Conservation (phyloP, 2,329 filamentous ascomycete genomes). For the Arthrobotrys conoides region DNA sequence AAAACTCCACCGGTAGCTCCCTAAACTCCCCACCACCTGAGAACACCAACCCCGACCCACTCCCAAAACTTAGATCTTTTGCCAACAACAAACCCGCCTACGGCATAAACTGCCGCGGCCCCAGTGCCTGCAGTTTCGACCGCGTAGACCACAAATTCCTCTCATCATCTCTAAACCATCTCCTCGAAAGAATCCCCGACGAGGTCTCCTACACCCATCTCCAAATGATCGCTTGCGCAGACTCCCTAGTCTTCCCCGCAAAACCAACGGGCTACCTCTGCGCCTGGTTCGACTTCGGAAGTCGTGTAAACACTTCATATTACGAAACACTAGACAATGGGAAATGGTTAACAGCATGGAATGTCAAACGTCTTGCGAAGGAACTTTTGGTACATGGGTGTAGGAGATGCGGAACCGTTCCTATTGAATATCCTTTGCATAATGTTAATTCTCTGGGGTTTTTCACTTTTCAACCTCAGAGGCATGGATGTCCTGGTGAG, state of each 20-base stretch:
- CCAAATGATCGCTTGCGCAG: conserved; percentile 37
- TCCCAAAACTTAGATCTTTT: too few relatives aligned
- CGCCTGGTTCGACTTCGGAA: conserved; percentile 43
- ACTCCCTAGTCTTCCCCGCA: too few relatives aligned
- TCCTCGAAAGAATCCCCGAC: conserved; percentile 20
- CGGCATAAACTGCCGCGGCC: too few relatives aligned
- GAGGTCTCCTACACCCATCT: conserved; percentile 5
- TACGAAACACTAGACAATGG: background rate
- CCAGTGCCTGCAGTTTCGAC: too few relatives aligned
- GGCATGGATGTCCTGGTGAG: conserved; percentile 16
- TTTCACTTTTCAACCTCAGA: conserved; percentile 30
- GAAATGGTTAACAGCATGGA: background rate
- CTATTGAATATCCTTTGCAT: conserved; percentile 6
- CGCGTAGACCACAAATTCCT: too few relatives aligned
- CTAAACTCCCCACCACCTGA: too few relatives aligned
- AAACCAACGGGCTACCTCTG: conserved; percentile 17
- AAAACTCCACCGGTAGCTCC: too few relatives aligned
- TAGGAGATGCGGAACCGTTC: conserved; percentile 39
- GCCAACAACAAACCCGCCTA: too few relatives aligned
- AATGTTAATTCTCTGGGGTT: conserved; percentile 25
- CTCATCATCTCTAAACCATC: background rate
- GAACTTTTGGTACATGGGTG: conserved; percentile 27
- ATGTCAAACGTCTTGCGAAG: conserved; percentile 20
- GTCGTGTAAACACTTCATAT: background rate
- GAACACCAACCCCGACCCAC: too few relatives aligned